Percentiles rank a stretch among this genome's conserved stretches.
Evolutionary conservation across 768 basidiomycete species (phyloP).

Genomic region (Serendipita sp.): DNA sequence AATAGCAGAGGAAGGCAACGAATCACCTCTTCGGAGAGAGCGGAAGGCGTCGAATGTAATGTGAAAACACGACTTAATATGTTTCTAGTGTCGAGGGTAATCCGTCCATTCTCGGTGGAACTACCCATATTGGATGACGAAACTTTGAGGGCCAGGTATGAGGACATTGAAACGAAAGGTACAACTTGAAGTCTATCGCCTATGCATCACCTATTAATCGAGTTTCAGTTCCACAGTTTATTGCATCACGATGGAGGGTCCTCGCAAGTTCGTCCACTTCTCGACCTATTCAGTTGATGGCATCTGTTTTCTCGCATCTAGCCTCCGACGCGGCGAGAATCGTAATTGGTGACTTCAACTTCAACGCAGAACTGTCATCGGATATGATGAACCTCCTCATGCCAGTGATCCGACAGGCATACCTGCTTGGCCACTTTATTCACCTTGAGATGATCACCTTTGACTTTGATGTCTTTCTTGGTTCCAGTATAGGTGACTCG

Average conservation of each 20-base stretch:
- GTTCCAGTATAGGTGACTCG: neutral
- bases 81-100: neutral
- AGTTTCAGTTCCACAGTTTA: constrained; percentile 2
- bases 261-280: constrained; percentile 1
- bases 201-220: neutral
- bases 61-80: neutral
- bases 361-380: neutral
- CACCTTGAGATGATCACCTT: neutral
- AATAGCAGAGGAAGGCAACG: neutral
- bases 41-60: neutral
- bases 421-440: neutral
- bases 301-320: neutral
- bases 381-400: neutral
- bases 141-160: neutral
- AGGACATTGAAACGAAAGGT: neutral
- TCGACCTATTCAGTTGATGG: neutral
- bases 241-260: neutral
- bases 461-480: neutral
- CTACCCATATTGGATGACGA: neutral
- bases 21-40: neutral
- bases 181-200: neutral
- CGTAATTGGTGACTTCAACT: neutral
- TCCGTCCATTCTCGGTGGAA: neutral
- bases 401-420: neutral
- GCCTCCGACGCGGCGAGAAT: neutral